phyloP scores from a whole-genome alignment of 805 yeast genomes.

The Myxozyma nipponensis region DNA sequence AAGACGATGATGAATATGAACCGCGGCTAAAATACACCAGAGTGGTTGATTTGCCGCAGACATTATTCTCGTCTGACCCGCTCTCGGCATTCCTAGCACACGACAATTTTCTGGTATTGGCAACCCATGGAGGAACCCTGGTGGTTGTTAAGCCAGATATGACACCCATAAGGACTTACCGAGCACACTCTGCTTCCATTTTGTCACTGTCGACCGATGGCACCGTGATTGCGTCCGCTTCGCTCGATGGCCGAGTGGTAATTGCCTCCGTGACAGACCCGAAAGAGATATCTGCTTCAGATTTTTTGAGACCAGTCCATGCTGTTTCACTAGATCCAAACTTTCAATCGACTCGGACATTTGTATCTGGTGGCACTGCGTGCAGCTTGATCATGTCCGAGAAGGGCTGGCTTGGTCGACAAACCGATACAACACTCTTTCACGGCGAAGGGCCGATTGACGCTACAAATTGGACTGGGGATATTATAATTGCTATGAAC shows the following conservation, averaged over 20 bases:
- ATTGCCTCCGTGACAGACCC: conserved; percentile 62
- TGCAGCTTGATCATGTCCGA: conserved; percentile 75
- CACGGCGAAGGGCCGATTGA: conserved; percentile 67
- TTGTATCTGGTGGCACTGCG: conserved; percentile 84
- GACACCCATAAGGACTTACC: conserved; percentile 61
- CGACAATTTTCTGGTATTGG: conserved; percentile 66
- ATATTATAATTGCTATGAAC: conserved; percentile 75
- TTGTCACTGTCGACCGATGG: conserved; percentile 73
- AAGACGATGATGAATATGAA: conserved; percentile 44
- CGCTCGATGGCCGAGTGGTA: conserved; percentile 91
- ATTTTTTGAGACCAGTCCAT: conserved; percentile 83
- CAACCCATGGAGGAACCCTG: conserved; percentile 82
- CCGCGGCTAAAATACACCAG: conserved; percentile 75
- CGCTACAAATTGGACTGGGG: conserved; percentile 58
- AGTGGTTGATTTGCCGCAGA: conserved; percentile 59
- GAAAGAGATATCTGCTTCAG: conserved; percentile 65
- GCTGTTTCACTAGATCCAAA: conserved; percentile 76
- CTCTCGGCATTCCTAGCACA: conserved; percentile 65
- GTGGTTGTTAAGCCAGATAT: conserved; percentile 63
- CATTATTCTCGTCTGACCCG: conserved; percentile 71
- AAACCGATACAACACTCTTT: conserved; percentile 63
- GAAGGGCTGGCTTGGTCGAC: conserved; percentile 81
- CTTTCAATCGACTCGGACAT: conserved; percentile 58
- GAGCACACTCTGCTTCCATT: conserved; percentile 83
- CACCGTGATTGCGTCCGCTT: conserved; percentile 72